Percentiles rank a stretch among this genome's conserved stretches.
phyloP scores from a whole-genome alignment of 1,139 yeast species.

The Lodderomyces parapsilosis region DNA sequence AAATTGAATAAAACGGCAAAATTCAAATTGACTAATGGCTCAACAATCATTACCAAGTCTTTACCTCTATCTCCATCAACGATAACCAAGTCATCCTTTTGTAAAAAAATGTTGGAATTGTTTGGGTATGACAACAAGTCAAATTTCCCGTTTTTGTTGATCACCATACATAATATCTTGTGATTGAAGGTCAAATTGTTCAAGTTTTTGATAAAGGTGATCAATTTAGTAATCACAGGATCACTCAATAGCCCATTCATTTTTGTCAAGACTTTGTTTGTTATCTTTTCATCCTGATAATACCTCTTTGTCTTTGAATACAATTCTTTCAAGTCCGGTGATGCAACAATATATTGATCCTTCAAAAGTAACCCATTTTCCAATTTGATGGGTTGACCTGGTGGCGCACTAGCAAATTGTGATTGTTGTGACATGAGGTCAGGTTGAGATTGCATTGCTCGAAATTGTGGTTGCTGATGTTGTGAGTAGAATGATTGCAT shows the following conservation, averaged over 20 bases:
- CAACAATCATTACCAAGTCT: constrained; percentile 50
- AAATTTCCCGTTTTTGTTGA: constrained; percentile 57
- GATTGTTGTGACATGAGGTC: constrained; percentile 7
- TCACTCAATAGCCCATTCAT: constrained; percentile 30
- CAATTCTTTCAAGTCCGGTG: constrained; percentile 45
- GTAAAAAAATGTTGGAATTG: constrained; percentile 52
- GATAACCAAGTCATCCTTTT: constrained; percentile 43
- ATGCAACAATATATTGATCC: constrained; percentile 52
- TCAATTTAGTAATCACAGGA: constrained; percentile 33
- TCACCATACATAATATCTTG: constrained; percentile 46
- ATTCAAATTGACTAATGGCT: constrained; percentile 42
- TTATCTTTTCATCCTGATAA: constrained; percentile 40
- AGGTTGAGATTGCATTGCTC: constrained; percentile 5
- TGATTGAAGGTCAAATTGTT: constrained; percentile 44
- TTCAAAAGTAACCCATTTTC: constrained; percentile 58
- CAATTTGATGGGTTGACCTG: constrained; percentile 27
- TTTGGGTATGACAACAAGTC: constrained; percentile 47
- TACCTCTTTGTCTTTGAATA: constrained; percentile 46
- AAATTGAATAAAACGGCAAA: constrained; percentile 78
- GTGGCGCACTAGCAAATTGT: constrained; percentile 1
- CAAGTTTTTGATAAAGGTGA: constrained; percentile 42
- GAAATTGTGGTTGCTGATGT: constrained; percentile 10
- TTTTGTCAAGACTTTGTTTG: constrained; percentile 34
- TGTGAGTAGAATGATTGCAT: constrained; percentile 6
- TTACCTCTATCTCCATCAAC: constrained; percentile 54